Conservation (phyloP, 306 rosid species). For the Biancaea sappan region DNA sequence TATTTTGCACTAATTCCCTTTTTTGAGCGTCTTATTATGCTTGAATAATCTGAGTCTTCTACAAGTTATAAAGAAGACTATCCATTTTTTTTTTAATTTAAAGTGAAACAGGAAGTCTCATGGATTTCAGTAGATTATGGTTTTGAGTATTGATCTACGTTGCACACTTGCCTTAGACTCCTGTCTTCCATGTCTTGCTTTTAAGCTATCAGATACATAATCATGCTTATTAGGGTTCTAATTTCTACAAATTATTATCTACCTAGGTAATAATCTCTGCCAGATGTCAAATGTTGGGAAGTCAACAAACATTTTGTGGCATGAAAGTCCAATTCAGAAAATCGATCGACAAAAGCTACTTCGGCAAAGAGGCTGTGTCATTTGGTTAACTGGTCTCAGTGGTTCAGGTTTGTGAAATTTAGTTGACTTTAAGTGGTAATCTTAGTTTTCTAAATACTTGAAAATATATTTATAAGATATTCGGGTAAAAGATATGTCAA, state of each 20-base stretch:
- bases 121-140: conserved; percentile 1
- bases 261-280: conserved; percentile 52
- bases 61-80: not conserved
- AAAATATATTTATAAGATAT: not conserved
- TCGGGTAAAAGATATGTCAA: not conserved
- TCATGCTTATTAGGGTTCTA: conserved; percentile 36
- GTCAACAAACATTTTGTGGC: conserved; percentile 87
- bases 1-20: not conserved
- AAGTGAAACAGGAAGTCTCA: conserved; percentile 22
- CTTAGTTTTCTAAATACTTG: not conserved
- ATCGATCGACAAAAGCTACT: conserved; percentile 76
- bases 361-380: conserved; percentile 93
- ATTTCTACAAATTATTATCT: conserved; percentile 39
- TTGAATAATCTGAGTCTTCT: conserved; percentile 18
- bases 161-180: conserved; percentile 6
- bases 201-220: conserved; percentile 1
- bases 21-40: conserved; percentile 17
- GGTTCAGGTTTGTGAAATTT: conserved; percentile 84
- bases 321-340: conserved; percentile 73
- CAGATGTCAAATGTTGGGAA: conserved; percentile 65
- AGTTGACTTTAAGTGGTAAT: conserved; percentile 3
- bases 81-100: conserved; percentile 20
- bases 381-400: conserved; percentile 98
- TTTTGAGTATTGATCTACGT: conserved; percentile 23
- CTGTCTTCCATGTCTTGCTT: conserved; percentile 1